These are phyloP conservation scores for Curvularia eragrostidis DNA, from an alignment of 2,329 filamentous ascomycete genomes.

Conservation along the genomic window DNA sequence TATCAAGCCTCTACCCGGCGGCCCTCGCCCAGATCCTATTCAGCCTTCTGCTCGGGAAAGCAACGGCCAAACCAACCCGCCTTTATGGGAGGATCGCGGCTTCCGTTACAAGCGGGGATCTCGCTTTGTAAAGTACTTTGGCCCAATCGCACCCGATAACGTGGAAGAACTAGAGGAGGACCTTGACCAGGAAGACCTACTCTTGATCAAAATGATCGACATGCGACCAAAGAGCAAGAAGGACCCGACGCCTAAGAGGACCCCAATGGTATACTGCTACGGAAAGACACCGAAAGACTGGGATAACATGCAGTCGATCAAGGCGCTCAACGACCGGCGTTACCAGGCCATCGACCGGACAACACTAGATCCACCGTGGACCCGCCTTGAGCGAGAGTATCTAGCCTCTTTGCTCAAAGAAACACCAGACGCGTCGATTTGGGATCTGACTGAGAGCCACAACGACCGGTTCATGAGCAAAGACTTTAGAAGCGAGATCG, in stretches of 20 bases:
- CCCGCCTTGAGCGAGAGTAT: slow-evolving; percentile 26
- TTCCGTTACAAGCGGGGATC: slow-evolving; percentile 28
- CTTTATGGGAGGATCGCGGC: slow-evolving; percentile 40
- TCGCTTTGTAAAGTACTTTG: slow-evolving; percentile 21
- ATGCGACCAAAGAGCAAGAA: slow-evolving; percentile 30
- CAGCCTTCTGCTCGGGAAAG: slow-evolving; percentile 31
- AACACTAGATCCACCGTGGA: slow-evolving; percentile 26
- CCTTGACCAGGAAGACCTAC: slow-evolving; percentile 31
- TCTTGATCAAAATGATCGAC: slow-evolving; percentile 37
- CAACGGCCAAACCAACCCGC: slow-evolving; percentile 27
- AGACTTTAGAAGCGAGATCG: slow-evolving; percentile 16
- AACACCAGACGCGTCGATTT: slow-evolving; percentile 31
- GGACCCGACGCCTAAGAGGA: slow-evolving; percentile 25
- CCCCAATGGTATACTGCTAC: slow-evolving; percentile 23
- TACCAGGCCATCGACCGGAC: slow-evolving; percentile 33
- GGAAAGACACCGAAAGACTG: slow-evolving; percentile 34
- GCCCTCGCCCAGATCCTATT: slow-evolving; percentile 17
- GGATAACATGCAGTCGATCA: slow-evolving; percentile 29
- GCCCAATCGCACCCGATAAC: slow-evolving; percentile 10
- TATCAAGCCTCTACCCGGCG: slow-evolving; percentile 24
- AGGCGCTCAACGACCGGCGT: slow-evolving; percentile 37
- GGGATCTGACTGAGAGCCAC: slow-evolving; percentile 33
- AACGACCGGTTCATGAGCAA: slow-evolving; percentile 30
- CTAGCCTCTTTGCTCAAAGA: slow-evolving; percentile 24
- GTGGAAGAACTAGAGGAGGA: not conserved